phyloP scores from a whole-genome alignment of 2,329 filamentous ascomycete genomes.

The Aspergillus sp. region DNA sequence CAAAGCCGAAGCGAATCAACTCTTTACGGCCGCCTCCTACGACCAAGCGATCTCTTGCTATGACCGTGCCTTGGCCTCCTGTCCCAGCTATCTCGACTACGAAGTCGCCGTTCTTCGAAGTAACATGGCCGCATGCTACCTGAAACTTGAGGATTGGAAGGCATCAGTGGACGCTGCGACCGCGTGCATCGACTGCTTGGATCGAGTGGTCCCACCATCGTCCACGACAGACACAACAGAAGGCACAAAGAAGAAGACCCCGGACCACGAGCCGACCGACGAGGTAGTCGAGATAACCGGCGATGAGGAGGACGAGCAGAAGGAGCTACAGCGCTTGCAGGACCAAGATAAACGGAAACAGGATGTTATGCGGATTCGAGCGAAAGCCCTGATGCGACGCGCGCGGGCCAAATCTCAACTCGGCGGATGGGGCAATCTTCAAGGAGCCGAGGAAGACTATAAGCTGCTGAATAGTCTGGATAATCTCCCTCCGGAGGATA shows the following conservation, averaged over 20 bases:
- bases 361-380: conserved; percentile 73
- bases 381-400: conserved; percentile 78
- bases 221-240: conserved; percentile 27
- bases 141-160: conserved; percentile 85
- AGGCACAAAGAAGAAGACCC: conserved; percentile 15
- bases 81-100: conserved; percentile 82
- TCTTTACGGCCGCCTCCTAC: conserved; percentile 73
- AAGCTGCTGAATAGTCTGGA: conserved; percentile 59
- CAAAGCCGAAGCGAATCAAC: conserved; percentile 73
- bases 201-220: conserved; percentile 55
- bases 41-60: conserved; percentile 79
- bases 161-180: conserved; percentile 74
- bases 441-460: conserved; percentile 80
- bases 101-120: conserved; percentile 83
- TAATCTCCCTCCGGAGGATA: conserved; percentile 66
- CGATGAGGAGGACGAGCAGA: conserved; percentile 40
- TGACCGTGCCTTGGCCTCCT: conserved; percentile 73
- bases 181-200: conserved; percentile 70
- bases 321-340: conserved; percentile 44
- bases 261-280: conserved; percentile 11
- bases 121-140: conserved; percentile 85
- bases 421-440: conserved; percentile 75
- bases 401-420: conserved; percentile 70
- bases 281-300: conserved; percentile 53
- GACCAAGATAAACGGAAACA: conserved; percentile 50